Percentiles rank a stretch among this genome's conserved stretches.
These are phyloP conservation scores for Triticum timopheevii DNA, from an alignment of 176 grass and related monocot species.

Conservation along the genomic window DNA sequence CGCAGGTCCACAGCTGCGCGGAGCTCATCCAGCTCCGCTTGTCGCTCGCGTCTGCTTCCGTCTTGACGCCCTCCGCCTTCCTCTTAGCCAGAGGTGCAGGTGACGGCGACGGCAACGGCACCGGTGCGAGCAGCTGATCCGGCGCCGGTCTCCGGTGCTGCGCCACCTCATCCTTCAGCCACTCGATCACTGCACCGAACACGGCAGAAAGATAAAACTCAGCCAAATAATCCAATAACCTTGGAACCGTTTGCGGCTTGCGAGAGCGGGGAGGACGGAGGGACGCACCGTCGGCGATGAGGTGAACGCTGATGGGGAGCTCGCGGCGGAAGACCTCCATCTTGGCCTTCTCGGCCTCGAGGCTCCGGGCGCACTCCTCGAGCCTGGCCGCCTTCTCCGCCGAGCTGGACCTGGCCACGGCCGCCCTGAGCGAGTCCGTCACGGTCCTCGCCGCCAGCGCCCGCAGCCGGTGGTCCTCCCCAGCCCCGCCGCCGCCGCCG, in stretches of 20 bases:
- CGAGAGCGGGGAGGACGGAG: not conserved
- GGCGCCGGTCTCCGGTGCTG: slow-evolving; percentile 7
- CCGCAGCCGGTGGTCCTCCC: slow-evolving; percentile 22
- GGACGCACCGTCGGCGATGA: slow-evolving; percentile 60
- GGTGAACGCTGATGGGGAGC: slow-evolving; percentile 85
- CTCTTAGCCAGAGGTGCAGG: slow-evolving; percentile 32
- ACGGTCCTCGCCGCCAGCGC: slow-evolving; percentile 39
- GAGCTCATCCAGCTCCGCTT: slow-evolving; percentile 96
- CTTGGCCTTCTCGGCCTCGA: slow-evolving; percentile 84
- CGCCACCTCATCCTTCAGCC: slow-evolving; percentile 69
- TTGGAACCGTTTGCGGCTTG: not conserved
- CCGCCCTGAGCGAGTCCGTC: slow-evolving; percentile 45
- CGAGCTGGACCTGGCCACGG: not conserved
- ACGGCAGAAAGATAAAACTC: not conserved
- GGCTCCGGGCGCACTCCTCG: slow-evolving; percentile 62
- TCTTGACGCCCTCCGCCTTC: slow-evolving; percentile 19
- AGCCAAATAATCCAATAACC: not conserved
- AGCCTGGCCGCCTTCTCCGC: slow-evolving; percentile 45
- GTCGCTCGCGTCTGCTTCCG: slow-evolving; percentile 57
- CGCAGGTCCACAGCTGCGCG: slow-evolving; percentile 82
- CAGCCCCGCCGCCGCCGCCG: not conserved
- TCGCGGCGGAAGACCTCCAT: slow-evolving; percentile 86
- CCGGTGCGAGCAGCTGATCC: slow-evolving; percentile 4
- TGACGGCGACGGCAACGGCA: not conserved
- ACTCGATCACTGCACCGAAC: slow-evolving; percentile 57